Base-by-base conservation (phyloP, 2,329 filamentous ascomycete genomes). In the Stemphylium lycopersici region DNA sequence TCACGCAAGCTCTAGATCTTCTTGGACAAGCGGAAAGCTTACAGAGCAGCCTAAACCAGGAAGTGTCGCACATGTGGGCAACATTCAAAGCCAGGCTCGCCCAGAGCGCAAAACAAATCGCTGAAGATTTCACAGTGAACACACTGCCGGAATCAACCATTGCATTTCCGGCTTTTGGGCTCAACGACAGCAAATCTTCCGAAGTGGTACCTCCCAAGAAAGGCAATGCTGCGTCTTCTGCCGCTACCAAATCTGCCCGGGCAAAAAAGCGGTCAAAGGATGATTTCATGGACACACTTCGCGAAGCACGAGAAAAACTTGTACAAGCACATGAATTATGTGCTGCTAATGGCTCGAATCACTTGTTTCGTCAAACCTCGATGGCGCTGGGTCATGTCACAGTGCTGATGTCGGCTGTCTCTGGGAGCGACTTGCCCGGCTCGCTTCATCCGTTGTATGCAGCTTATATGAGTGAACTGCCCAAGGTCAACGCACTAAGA, bases 111-210 rank as follows among this genome's bases (percentile, higher is more conserved):
- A 85, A 88, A 41, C 83, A 88, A 66, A 90, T 96, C 79, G 83
- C 87, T 11, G 83, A 84, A 4, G 90, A 96, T 73, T 88, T 93
- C 2, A 89, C 95, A 3, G 96, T 93, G 73, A 96, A 91, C 15
- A 90, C 93, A 8, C 83, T 98, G 13, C 90, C 93, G 40, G 95
- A 99, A 67, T 97, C 95, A 0, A 96, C 92, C 0, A 87, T 97
- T 22, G 96, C 92, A 0, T 89, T 93, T 55, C 91, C 93, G 1
- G 87, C 90, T 0, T 80, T 93, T 18, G 66, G 66, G 16, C 50
- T 60, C 18, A 65, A 65, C 3, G 69, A 73, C 3, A 56, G 63
- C 13, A 69, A 61, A 42, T 52, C 61, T 11, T 72, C 69, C 3
- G 69, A 73, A 34, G 62, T 54, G 2, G 22, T 43, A 3, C 29